Base-by-base conservation (phyloP, 2,329 filamentous ascomycete genomes). In the Stagonosporopsis rhizophila region DNA sequence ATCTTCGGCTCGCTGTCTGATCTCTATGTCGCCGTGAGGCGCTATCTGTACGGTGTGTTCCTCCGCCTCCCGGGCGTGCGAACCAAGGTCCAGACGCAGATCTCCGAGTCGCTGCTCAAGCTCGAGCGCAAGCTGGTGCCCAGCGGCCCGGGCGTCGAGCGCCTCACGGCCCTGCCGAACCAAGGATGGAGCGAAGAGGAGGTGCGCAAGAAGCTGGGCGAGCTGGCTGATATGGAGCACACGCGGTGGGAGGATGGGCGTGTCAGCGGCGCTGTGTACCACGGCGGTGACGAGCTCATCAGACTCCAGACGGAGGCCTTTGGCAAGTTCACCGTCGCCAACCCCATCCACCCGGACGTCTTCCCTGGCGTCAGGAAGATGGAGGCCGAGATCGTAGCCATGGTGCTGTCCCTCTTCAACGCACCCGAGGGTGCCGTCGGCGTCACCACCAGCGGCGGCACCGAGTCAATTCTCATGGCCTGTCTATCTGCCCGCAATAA, bases 301-400 rank as follows among this genome's bases (percentile, higher is more conserved):
- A 86, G 89, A 70, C 81, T 99, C 35, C 95, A 99, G 80, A 90
- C 91, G 6, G 91, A 97, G 74, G 94, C 95, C 0, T 98, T 94
- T 82, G 90, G 90, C 63, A 90, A 90, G 77, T 99, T 99, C 75
- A 94, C 92, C 46, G 95, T 99, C 27, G 86, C 92, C 35, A 99
- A 99, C 76, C 95, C 95, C 3, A 95, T 99, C 66, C 95, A 99
- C 76, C 95, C 95, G 6, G 95, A 99, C 78, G 94, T 99, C 39
- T 99, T 99, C 79, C 95, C 95, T 15, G 95, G 94, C 25, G 93
- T 99, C 48, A 84, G 95, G 69, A 99, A 99, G 85, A 99, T 99
- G 95, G 95, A 99, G 81, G 94, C 95, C 40, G 95, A 99, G 80
- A 82, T 99, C 59, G 95, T 99, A 48, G 90, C 93, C 64, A 99